Conservation (phyloP, 208 protist genomes). For the Crithidia expoeki region DNA sequence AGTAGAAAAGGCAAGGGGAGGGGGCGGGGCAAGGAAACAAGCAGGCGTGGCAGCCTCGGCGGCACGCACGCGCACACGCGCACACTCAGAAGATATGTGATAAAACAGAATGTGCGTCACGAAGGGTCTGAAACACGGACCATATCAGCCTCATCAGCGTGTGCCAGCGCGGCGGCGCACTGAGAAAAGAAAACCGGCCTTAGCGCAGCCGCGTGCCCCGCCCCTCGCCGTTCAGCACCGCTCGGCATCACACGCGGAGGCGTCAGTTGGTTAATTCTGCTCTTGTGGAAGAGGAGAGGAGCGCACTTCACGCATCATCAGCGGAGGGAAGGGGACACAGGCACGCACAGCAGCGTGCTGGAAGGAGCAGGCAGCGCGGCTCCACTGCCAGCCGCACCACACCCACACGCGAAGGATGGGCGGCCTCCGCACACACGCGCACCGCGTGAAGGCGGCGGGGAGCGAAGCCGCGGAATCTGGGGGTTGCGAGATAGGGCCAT, state of each 20-base stretch:
- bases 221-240: slow-evolving; percentile 28
- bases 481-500: slow-evolving; percentile 38
- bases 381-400: background rate
- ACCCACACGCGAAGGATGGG: background rate
- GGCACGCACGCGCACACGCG: background rate
- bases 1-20: too few species aligned
- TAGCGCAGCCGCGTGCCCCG: slow-evolving; percentile 1
- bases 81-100: slow-evolving; percentile 69
- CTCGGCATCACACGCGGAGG: slow-evolving; percentile 24
- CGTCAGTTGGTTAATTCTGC: slow-evolving; percentile 46
- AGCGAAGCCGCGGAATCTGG: slow-evolving; percentile 17
- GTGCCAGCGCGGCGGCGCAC: background rate
- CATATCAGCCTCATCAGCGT: slow-evolving; percentile 77
- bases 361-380: background rate
- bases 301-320: slow-evolving; percentile 55
- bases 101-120: slow-evolving; percentile 57
- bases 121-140: slow-evolving; percentile 77
- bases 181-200: too few species aligned
- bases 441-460: background rate
- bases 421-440: slow-evolving; percentile 2
- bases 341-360: background rate
- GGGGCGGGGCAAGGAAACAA: background rate
- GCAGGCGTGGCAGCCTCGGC: background rate
- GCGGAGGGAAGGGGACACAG: slow-evolving; percentile 1
- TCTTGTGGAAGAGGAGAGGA: slow-evolving; percentile 39